Evolutionary conservation across 148 eudicot species (phyloP).

Genomic region (Rhododendron ferrugineum): DNA sequence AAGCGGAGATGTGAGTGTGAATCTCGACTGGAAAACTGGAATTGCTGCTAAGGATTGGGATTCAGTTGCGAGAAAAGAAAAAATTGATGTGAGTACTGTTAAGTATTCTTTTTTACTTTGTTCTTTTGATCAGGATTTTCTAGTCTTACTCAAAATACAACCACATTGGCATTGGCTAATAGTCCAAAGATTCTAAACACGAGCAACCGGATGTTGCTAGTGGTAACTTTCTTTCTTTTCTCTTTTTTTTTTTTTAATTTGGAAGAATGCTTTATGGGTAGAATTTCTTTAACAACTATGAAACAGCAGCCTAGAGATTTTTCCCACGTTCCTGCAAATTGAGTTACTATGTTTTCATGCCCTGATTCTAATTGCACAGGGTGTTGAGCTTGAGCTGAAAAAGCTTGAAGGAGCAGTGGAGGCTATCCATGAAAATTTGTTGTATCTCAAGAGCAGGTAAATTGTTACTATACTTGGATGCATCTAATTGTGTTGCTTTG

Average conservation of each 20-base stretch:
- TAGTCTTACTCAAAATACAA: background rate
- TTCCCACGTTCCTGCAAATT: background rate
- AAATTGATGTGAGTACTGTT: conserved; percentile 52
- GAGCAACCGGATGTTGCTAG: background rate
- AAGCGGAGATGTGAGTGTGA: conserved; percentile 46
- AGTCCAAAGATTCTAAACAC: background rate
- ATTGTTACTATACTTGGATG: background rate
- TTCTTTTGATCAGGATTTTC: background rate
- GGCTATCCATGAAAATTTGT: conserved; percentile 55
- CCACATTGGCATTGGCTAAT: background rate
- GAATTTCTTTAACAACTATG: background rate
- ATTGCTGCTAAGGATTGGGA: conserved; percentile 97
- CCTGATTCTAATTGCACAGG: conserved; percentile 22
- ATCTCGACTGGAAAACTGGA: conserved; percentile 85
- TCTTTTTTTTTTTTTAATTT: background rate
- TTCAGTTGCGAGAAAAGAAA: conserved; percentile 74
- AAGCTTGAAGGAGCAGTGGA: conserved; percentile 71
- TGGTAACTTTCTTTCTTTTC: background rate
- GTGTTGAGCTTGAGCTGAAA: conserved; percentile 67
- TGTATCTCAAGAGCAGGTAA: conserved; percentile 50
- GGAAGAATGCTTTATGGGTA: background rate
- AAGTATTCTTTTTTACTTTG: background rate
- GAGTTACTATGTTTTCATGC: background rate
- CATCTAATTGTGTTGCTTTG: background rate
- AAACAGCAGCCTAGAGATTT: background rate